These are phyloP conservation scores for Russula virescens DNA, from an alignment of 768 basidiomycete genomes.

Conservation along the genomic window DNA sequence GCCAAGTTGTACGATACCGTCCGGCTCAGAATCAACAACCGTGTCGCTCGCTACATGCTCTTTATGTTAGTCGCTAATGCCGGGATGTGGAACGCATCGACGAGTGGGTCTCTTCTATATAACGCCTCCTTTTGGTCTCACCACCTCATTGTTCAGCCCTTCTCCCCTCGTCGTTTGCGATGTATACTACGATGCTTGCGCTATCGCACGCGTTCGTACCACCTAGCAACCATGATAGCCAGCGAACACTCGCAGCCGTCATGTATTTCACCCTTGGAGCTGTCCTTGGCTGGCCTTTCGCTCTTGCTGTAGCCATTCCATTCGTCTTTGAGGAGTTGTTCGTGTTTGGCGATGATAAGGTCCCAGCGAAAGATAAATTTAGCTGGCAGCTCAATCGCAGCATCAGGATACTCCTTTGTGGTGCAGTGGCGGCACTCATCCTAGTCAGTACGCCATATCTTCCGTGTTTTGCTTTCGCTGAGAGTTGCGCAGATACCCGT, in stretches of 20 bases:
- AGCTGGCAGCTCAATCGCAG: slow-evolving; percentile 62
- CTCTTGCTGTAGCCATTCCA: slow-evolving; percentile 80
- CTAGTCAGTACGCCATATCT: slow-evolving; percentile 43
- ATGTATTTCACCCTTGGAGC: slow-evolving; percentile 72
- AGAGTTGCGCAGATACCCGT: slow-evolving; percentile 66
- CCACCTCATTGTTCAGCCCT: slow-evolving; percentile 52
- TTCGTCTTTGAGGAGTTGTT: slow-evolving; percentile 90
- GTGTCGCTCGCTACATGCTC: slow-evolving; percentile 90
- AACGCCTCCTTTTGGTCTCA: neutral
- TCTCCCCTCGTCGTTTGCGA: slow-evolving; percentile 91
- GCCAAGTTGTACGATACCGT: slow-evolving; percentile 78
- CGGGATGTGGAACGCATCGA: slow-evolving; percentile 92
- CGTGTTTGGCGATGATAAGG: slow-evolving; percentile 62
- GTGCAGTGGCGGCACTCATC: slow-evolving; percentile 51
- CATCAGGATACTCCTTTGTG: slow-evolving; percentile 49
- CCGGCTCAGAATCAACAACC: slow-evolving; percentile 75
- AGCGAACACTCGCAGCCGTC: slow-evolving; percentile 60
- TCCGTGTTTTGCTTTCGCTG: neutral
- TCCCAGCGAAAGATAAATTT: slow-evolving; percentile 38
- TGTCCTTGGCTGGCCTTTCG: slow-evolving; percentile 95
- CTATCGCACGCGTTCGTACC: slow-evolving; percentile 63
- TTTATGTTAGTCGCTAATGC: slow-evolving; percentile 81
- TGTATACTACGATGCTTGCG: slow-evolving; percentile 82
- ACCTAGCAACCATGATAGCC: slow-evolving; percentile 45
- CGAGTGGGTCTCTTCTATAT: slow-evolving; percentile 46